Evolutionary conservation across 2,329 filamentous ascomycete genomes (phyloP), one percentile per base, ranked within the genome.

Genomic region (Xylaria sp.): DNA sequence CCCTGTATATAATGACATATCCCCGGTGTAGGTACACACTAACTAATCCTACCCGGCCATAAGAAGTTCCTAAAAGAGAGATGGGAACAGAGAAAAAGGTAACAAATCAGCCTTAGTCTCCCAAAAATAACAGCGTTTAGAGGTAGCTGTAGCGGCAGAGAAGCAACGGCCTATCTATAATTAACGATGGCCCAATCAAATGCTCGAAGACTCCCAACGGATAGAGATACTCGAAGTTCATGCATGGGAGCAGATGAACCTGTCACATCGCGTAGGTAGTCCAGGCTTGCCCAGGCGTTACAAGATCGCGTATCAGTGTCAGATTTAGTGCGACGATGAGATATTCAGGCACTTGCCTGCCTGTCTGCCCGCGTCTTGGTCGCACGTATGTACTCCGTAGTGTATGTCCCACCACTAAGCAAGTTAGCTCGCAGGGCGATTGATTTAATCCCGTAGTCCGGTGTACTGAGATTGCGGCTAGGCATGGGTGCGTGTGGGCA

Each of bases 261-360:
- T 33, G 55, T 63, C 55, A 52, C 60, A 60, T 59, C 55, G 50
- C 42, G 37, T 38, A 52, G 9, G 38, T 57, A 35, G 55, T 19
- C 50, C 37, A 40, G 37, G 55, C 50, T 42, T 40, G 57, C 56
- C 50, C 50, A 60, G 21, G 40, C 57, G 52, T 60, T 63, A 63
- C 61, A 63, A 55, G 60, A 55, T 46, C 37, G 56, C 51, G 53
- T 60, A 60, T 60, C 61, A 52, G 56, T 56, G 51, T 57, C 60
- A 63, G 53, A 46, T 46, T 46, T 40, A 37, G 49, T 54, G 49
- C 25, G 47, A 50, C 47, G 37, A 35, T n/a, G 52, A 45, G 51
- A 45, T 57, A 56, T 45, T 38, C 23, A 38, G 23, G 35, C 37
- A 35, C 52, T 21, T 45, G 35, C 21, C 43, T 46, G 23, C 43